phyloP scores from a whole-genome alignment of 2,329 filamentous ascomycete species.

The Microcyclosporella mali region DNA sequence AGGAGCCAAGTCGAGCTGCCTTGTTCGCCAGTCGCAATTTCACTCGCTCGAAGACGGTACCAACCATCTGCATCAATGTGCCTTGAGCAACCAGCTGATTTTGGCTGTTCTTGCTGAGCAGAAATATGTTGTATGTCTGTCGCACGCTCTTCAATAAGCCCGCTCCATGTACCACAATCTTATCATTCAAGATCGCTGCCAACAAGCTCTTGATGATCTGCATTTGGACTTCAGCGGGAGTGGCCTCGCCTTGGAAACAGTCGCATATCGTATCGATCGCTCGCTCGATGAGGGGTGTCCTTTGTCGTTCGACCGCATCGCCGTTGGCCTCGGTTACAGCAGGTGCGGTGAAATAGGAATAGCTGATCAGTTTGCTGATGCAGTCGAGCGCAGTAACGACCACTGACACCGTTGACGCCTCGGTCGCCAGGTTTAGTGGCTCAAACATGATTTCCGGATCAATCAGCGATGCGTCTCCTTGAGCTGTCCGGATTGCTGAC shows the following conservation, averaged over 20 bases:
- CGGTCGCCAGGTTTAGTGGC: slow-evolving; percentile 82
- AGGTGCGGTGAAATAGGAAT: slow-evolving; percentile 84
- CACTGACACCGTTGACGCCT: slow-evolving; percentile 75
- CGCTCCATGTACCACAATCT: slow-evolving; percentile 95
- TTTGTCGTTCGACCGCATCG: slow-evolving; percentile 12
- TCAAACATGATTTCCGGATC: slow-evolving; percentile 89
- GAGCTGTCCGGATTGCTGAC: slow-evolving; percentile 66
- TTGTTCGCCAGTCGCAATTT: slow-evolving; percentile 81
- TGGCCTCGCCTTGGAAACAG: slow-evolving; percentile 95
- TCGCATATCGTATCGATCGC: slow-evolving; percentile 99
- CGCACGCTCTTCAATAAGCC: slow-evolving; percentile 93
- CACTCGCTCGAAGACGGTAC: slow-evolving; percentile 93
- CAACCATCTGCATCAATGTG: slow-evolving; percentile 96
- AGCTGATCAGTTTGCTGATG: slow-evolving; percentile 97
- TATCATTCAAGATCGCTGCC: slow-evolving; percentile 94
- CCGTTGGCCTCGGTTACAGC: slow-evolving; percentile 40
- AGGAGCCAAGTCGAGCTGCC: slow-evolving; percentile 61
- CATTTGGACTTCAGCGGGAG: slow-evolving; percentile 83
- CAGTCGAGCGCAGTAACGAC: slow-evolving; percentile 91
- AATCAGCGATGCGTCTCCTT: slow-evolving; percentile 71
- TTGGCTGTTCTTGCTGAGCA: slow-evolving; percentile 84
- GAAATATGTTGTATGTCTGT: slow-evolving; percentile 98
- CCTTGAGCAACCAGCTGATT: slow-evolving; percentile 98
- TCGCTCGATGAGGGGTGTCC: slow-evolving; percentile 79
- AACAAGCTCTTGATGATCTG: slow-evolving; percentile 97